Percentiles rank a stretch among this genome's conserved stretches.
Conservation (phyloP, 2,329 filamentous ascomycete genomes). For the Chrysosporium queenslandicum region DNA sequence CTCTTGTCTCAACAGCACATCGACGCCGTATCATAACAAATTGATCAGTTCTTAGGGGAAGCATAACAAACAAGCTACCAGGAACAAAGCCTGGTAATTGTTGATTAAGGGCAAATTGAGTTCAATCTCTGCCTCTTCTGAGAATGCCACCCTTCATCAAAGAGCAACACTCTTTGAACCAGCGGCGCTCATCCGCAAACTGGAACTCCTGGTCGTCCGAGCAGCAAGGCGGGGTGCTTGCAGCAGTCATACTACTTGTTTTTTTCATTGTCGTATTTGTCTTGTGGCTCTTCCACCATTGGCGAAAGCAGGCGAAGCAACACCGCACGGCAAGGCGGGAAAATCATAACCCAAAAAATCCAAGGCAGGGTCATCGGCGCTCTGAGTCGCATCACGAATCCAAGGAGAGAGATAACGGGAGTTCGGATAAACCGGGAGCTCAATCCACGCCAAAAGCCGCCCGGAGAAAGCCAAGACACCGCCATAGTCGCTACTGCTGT, state of each 20-base stretch:
- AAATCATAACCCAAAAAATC: background rate
- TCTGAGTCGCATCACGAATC: background rate
- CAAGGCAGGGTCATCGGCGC: background rate
- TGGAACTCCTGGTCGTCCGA: slow-evolving; percentile 23
- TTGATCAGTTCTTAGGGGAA: too few species aligned
- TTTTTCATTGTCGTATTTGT: slow-evolving; percentile 19
- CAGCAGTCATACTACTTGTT: slow-evolving; percentile 20
- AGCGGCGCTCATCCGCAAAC: slow-evolving; percentile 8
- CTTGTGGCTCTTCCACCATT: slow-evolving; percentile 1
- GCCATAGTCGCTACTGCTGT: background rate
- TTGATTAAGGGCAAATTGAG: background rate
- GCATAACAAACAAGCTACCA: too few species aligned
- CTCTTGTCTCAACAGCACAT: too few species aligned
- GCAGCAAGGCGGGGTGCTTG: slow-evolving; percentile 24
- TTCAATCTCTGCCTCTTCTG: background rate
- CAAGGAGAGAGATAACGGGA: background rate
- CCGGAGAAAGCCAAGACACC: background rate
- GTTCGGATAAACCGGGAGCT: background rate
- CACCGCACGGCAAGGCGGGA: background rate
- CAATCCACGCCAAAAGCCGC: background rate
- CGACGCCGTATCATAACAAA: too few species aligned
- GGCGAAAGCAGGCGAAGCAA: background rate
- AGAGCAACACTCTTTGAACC: background rate
- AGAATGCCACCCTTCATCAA: slow-evolving; percentile 5
- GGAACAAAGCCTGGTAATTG: background rate